Evolutionary conservation across 192 early-diverging fungal genomes (phyloP).

Genomic region (Backusella liffmaniae): DNA sequence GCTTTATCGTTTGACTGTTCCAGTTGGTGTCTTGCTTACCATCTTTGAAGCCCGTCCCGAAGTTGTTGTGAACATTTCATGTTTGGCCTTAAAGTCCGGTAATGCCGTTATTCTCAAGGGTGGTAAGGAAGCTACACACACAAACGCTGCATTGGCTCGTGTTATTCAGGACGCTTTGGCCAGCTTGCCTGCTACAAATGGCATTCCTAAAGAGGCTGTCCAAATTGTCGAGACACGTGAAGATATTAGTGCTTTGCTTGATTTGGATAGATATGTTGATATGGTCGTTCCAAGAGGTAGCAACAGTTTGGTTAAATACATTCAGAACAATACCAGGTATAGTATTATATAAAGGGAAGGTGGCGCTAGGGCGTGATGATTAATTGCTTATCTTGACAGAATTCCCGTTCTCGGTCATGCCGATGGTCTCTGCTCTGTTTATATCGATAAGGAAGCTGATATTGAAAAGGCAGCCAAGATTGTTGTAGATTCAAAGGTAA

Average conservation of each 20-base stretch:
- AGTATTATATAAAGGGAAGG: neutral
- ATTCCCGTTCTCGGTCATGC: constrained; percentile 99
- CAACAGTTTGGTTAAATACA: constrained; percentile 86
- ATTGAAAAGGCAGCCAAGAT: constrained; percentile 72
- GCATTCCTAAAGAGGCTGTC: constrained; percentile 69
- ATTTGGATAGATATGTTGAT: constrained; percentile 91
- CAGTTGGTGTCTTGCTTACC: constrained; percentile 93
- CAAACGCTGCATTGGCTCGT: constrained; percentile 73
- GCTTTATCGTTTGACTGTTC: constrained; percentile 87
- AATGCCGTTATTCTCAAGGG: constrained; percentile 99
- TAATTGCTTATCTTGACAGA: constrained; percentile 38
- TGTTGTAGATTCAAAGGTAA: constrained; percentile 88
- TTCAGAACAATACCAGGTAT: constrained; percentile 88
- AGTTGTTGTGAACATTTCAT: constrained; percentile 96
- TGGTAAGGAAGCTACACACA: constrained; percentile 85
- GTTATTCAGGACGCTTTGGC: constrained; percentile 80
- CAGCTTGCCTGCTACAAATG: constrained; percentile 32
- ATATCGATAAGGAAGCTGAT: constrained; percentile 82
- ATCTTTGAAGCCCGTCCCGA: constrained; percentile 99
- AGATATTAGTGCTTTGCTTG: constrained; percentile 82
- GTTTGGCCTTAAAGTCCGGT: constrained; percentile 92
- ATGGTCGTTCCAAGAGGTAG: constrained; percentile 95
- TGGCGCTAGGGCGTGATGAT: neutral
- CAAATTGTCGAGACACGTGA: constrained; percentile 89
- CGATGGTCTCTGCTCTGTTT: constrained; percentile 95